Percentiles rank a stretch among this genome's conserved stretches.
Evolutionary conservation across 768 basidiomycete species (phyloP).

Genomic region (Leccinum boreale): DNA sequence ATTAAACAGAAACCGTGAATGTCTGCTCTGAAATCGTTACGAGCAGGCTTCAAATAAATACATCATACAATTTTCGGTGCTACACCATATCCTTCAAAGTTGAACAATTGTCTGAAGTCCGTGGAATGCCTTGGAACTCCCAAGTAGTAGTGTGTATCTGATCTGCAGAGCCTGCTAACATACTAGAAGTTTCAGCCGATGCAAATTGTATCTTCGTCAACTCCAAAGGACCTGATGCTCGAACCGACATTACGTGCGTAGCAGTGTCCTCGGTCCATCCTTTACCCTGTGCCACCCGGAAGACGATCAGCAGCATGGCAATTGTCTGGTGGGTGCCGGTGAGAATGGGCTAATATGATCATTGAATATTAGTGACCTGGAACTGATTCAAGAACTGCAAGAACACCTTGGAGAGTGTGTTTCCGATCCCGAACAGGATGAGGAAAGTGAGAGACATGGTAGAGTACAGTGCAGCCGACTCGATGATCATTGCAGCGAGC

Average conservation of each 20-base stretch:
- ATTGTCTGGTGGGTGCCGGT: not conserved
- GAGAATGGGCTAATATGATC: not conserved
- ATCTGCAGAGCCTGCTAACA: not conserved
- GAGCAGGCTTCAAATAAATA: not conserved
- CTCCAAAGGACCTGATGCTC: not conserved
- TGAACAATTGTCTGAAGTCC: not conserved
- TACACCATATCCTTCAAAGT: not conserved
- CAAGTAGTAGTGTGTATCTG: not conserved
- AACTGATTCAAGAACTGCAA: not conserved
- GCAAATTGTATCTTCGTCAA: not conserved
- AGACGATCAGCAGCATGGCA: not conserved
- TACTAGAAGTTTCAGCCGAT: not conserved
- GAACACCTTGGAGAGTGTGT: not conserved
- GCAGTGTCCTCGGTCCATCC: not conserved
- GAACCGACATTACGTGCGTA: not conserved
- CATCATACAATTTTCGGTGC: not conserved
- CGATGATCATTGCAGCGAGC: not conserved
- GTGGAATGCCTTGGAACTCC: not conserved
- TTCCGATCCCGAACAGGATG: not conserved
- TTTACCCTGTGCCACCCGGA: not conserved
- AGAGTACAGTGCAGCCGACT: not conserved
- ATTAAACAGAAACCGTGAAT: no score
- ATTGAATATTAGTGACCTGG: not conserved
- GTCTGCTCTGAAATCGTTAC: not conserved
- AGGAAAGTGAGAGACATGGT: not conserved